A percentile compares a stretch with the other conserved stretches of the same genome.
phyloP scores from a whole-genome alignment of 345 rosid genomes.

The Eucalyptus victrix region DNA sequence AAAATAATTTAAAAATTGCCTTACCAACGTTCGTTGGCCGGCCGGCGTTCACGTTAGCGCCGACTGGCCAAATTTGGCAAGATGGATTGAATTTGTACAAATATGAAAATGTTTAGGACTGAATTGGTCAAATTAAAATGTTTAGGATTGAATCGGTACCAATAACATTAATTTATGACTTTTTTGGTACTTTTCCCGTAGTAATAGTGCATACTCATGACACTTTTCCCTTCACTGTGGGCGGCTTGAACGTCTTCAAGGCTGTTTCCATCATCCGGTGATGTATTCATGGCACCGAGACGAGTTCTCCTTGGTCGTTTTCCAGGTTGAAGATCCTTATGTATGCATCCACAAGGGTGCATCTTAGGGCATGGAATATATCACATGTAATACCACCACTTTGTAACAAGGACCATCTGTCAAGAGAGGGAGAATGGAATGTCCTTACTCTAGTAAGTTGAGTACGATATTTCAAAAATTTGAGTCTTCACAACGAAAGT shows the following conservation, averaged over 20 bases:
- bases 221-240: not conserved
- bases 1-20: too few species aligned
- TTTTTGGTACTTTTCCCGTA: too few species aligned
- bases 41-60: fast-evolving
- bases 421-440: not conserved
- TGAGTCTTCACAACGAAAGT: not conserved
- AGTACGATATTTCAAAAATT: not conserved
- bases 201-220: not conserved
- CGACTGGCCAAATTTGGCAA: too few species aligned
- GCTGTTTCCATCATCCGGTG: not conserved
- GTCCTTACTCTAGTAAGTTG: not conserved
- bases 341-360: not conserved
- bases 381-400: not conserved
- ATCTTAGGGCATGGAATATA: not conserved
- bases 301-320: not conserved
- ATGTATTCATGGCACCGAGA: not conserved
- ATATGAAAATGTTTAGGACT: fast-evolving
- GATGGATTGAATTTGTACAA: fast-evolving
- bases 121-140: too few species aligned
- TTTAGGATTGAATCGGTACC: fast-evolving
- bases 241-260: not conserved
- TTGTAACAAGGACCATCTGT: not conserved
- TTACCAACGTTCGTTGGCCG: fast-evolving
- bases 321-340: not conserved
- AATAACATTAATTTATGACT: fast-evolving